Evolutionary conservation across 192 early-diverging fungal genomes (phyloP), one percentile per base, ranked within the genome.

Genomic region (Linnemannia exigua): DNA sequence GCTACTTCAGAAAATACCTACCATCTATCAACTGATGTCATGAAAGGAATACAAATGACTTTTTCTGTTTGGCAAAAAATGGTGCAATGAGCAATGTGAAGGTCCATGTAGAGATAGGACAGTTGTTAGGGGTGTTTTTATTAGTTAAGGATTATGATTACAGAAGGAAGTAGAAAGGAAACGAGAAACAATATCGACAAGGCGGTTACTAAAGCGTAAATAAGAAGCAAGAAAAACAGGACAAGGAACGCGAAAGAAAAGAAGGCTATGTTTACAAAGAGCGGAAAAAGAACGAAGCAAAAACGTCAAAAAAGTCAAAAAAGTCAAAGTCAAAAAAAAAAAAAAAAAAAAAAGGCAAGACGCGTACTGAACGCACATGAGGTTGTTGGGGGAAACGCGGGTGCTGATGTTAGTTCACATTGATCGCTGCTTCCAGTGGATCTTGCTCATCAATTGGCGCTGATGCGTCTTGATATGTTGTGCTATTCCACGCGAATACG

Each of bases 381-480:
- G 16, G 68, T 70, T n/a, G 69, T 70, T 46, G 33, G 8, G 7
- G n/a, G 15, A 41, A n/a, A n/a, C n/a, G 12, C 12, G 11, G 70
- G 6, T 47, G 46, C 12, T 73, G 28, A 20, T 31, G 44, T 44
- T 71, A 11, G 47, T 37, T 70, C 70, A 76, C 41, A 76, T 35
- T 5, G 73, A 69, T 16, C 78, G 46, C 37, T 76, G 78, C 48
- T 86, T 86, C 84, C 84, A 86, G 50, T 67, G 78, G 58, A 50
- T 51, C 63, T 86, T 86, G 78, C 38, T 86, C 68, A 80, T 68
- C 19, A 86, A 48, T 63, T 86, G 84, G 1, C 84, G 84, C 41
- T 86, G 84, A 68, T 86, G 84, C n/a, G 84, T 86, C 70, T 86
- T 86, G 66, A 86, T 86, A 33, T 86, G 84, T 73, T 86, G 84